A percentile compares a stretch with the other conserved stretches of the same genome.
Evolutionary conservation across 805 yeast genomes (phyloP).

Genomic region (Yamadazyma scolyti): DNA sequence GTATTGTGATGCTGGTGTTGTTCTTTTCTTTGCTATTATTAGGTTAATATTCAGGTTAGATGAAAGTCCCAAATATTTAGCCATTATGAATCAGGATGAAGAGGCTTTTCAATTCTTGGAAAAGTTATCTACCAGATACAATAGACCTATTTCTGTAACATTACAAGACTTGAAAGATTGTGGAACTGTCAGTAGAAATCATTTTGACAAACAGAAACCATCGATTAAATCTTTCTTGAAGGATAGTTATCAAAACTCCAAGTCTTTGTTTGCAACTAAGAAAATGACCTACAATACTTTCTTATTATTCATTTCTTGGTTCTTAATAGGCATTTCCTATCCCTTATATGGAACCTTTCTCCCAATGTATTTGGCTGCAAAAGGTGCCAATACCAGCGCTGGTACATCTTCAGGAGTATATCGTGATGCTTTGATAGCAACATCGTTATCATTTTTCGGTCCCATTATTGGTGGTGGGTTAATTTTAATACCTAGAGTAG

Average conservation of each 20-base stretch:
- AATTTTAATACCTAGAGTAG: constrained; percentile 27
- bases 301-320: constrained; percentile 47
- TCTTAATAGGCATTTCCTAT: constrained; percentile 53
- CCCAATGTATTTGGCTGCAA: constrained; percentile 46
- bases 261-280: constrained; percentile 32
- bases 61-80: constrained; percentile 56
- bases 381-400: constrained; percentile 47
- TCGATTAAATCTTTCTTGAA: constrained; percentile 16
- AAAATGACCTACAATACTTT: constrained; percentile 38
- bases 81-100: constrained; percentile 49
- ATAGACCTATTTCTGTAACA: constrained; percentile 40
- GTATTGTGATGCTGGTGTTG: constrained; percentile 48
- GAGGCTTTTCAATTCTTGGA: constrained; percentile 43
- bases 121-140: constrained; percentile 42
- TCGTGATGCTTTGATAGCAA: constrained; percentile 25
- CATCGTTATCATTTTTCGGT: constrained; percentile 25
- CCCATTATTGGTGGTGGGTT: constrained; percentile 26
- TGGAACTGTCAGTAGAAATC: constrained; percentile 29
- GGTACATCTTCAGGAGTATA: constrained; percentile 16
- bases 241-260: constrained; percentile 15
- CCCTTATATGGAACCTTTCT: constrained; percentile 52
- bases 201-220: constrained; percentile 12
- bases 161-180: constrained; percentile 42
- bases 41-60: constrained; percentile 33
- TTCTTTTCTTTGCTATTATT: constrained; percentile 29